Base-by-base conservation (phyloP, 805 yeast genomes). In the Metschnikowia continentalis region DNA sequence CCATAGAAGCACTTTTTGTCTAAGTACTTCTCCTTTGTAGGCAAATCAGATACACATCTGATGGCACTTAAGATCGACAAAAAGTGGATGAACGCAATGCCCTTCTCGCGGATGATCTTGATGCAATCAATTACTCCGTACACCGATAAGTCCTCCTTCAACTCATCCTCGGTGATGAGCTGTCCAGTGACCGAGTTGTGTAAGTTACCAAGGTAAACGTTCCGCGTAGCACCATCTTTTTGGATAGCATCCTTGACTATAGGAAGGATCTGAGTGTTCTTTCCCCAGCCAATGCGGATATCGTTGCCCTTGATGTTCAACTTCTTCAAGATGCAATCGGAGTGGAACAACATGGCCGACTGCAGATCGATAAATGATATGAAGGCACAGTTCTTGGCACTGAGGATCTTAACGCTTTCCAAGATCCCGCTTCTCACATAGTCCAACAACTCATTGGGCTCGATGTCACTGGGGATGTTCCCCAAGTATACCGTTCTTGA, bases 271-370 rank as follows among this genome's bases (percentile, higher is more conserved):
- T 87, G 82, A 2, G 85, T 75, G 37, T 90, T 82, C 58, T 86
- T 86, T 19, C 96, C 97, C 98, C 98, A 94, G 11, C 97, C 96
- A 53, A 92, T 80, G 62, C 90, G 81, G 51, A 91, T 81, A 61
- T 88, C 96, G 57, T 86, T 83, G 42, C 89, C 90, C 58, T 82
- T 83, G 53, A 94, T 86, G 39, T 85, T 81, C 55, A 91, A 75
- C 64, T 91, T 82, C 64, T 89, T 90, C 64, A 92, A 76, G 46
- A 88, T 85, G 37, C 96, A 95, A 71, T 91, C 97, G 0, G 96
- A 88, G 68, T 90, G 97, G 72, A 94, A 94, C 57, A 90, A 80
- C 53, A 90, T 75, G 0, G 98, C 97, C 32, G 94, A 80, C 57
- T 88, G 84, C 65, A 86, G 92, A 67, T 90, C 96, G 51, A 92